phyloP scores from a whole-genome alignment of 768 basidiomycete genomes.

The Botryobasidium botryosum region DNA sequence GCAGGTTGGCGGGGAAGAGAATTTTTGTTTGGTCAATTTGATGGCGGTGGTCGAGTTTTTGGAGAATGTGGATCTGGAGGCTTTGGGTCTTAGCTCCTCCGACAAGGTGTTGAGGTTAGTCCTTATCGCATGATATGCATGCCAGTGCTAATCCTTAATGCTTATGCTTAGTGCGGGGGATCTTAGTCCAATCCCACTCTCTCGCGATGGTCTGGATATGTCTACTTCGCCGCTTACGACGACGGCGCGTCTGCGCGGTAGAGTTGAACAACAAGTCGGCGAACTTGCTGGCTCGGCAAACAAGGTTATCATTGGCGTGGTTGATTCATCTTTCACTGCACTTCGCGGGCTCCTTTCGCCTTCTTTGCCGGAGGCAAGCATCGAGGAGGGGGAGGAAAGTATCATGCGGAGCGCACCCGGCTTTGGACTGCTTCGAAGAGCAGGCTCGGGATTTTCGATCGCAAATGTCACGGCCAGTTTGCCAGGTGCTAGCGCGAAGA shows the following conservation, averaged over 20 bases:
- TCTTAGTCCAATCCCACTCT: conserved; percentile 63
- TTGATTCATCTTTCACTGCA: conserved; percentile 81
- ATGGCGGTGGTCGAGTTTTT: conserved; percentile 93
- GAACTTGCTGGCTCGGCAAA: conserved; percentile 52
- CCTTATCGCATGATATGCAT: background rate
- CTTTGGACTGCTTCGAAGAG: conserved; percentile 56
- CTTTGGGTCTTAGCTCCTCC: conserved; percentile 39
- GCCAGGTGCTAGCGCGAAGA: conserved; percentile 31
- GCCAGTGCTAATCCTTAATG: background rate
- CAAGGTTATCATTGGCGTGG: conserved; percentile 63
- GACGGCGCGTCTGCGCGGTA: conserved; percentile 43
- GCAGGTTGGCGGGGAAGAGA: conserved; percentile 59
- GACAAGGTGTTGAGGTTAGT: conserved; percentile 35
- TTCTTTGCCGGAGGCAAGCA: conserved; percentile 21
- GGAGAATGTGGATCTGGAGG: conserved; percentile 79
- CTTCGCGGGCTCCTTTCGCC: conserved; percentile 50
- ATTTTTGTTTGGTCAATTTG: conserved; percentile 85
- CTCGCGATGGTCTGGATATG: conserved; percentile 33
- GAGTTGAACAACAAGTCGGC: conserved; percentile 65
- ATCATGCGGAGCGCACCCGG: no score
- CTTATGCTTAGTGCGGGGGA: conserved; percentile 43
- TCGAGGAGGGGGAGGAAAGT: no score
- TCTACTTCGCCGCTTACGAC: conserved; percentile 29
- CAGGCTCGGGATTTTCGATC: conserved; percentile 55
- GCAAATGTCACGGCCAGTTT: conserved; percentile 55